A percentile compares a stretch with the other conserved stretches of the same genome.
These are phyloP conservation scores for Phytomonas sp. DNA, from an alignment of 208 protist species.

Conservation along the genomic window DNA sequence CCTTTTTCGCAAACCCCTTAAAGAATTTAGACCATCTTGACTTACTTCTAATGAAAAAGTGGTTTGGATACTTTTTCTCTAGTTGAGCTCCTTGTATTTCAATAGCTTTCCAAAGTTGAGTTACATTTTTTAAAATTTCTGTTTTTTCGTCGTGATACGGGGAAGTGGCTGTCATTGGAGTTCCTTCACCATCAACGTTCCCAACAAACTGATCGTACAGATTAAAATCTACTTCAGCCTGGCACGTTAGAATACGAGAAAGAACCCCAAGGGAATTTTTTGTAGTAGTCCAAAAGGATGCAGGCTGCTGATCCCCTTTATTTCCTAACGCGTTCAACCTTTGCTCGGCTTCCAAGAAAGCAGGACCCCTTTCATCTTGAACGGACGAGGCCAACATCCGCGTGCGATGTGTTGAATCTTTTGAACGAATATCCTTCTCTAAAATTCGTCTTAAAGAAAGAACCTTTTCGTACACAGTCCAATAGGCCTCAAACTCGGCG, in stretches of 20 bases:
- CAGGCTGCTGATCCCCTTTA: constrained; percentile 7
- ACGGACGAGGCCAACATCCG: constrained; percentile 21
- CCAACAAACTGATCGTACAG: constrained; percentile 10
- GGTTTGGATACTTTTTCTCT: constrained; percentile 45
- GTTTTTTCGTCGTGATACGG: constrained; percentile 48
- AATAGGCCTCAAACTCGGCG: constrained; percentile 53
- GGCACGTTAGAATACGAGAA: constrained; percentile 38
- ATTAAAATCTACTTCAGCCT: constrained; percentile 39
- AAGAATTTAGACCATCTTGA: constrained; percentile 32
- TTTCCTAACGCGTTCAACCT: background rate
- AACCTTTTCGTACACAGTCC: constrained; percentile 34
- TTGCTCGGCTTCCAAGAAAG: background rate
- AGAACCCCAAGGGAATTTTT: constrained; percentile 17
- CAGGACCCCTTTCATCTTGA: constrained; percentile 16
- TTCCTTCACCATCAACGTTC: constrained; percentile 23
- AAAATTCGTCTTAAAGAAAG: constrained; percentile 34
- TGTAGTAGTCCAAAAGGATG: constrained; percentile 11
- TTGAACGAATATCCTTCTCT: constrained; percentile 48
- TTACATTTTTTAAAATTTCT: constrained; percentile 32
- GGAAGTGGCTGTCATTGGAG: constrained; percentile 36
- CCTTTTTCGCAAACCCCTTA: constrained; percentile 36
- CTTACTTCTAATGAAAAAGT: constrained; percentile 59
- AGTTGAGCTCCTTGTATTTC: constrained; percentile 55
- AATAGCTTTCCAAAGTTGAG: constrained; percentile 38
- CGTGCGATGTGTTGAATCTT: constrained; percentile 53